Evolutionary conservation across 1,139 yeast species (phyloP).

Genomic region (Yamadazyma siamensis): DNA sequence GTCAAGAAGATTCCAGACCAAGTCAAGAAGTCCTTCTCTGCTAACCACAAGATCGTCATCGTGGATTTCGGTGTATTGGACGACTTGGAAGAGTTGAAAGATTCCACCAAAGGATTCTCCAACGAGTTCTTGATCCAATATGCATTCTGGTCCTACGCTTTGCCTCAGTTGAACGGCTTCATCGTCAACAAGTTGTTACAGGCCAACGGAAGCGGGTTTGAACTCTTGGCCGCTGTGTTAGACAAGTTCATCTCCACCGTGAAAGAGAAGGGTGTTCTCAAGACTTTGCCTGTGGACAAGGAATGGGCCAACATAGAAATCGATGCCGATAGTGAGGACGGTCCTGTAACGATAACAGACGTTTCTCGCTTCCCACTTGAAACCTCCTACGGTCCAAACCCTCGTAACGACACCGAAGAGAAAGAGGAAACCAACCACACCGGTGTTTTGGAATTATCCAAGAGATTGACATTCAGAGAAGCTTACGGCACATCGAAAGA

Average conservation of each 20-base stretch:
- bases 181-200: conserved; percentile 77
- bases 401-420: conserved; percentile 38
- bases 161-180: conserved; percentile 60
- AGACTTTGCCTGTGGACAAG: conserved; percentile 40
- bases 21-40: conserved; percentile 55
- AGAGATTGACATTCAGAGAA: conserved; percentile 75
- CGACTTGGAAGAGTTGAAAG: conserved; percentile 40
- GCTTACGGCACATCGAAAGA: conserved; percentile 56
- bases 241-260: conserved; percentile 61
- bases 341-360: no score
- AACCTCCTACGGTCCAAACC: conserved; percentile 59
- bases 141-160: conserved; percentile 73
- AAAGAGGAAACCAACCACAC: conserved; percentile 36
- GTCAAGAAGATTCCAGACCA: conserved; percentile 50
- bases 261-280: conserved; percentile 45
- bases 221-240: conserved; percentile 77
- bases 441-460: conserved; percentile 56
- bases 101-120: conserved; percentile 75
- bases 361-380: conserved; percentile 56
- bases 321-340: conserved; percentile 22
- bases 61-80: conserved; percentile 63
- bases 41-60: conserved; percentile 49
- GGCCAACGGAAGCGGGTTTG: conserved; percentile 80
- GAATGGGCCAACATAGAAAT: conserved; percentile 39
- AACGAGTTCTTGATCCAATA: conserved; percentile 72